Base-by-base conservation (phyloP, 148 eudicot genomes). In the Pharnaceum exiguum region DNA sequence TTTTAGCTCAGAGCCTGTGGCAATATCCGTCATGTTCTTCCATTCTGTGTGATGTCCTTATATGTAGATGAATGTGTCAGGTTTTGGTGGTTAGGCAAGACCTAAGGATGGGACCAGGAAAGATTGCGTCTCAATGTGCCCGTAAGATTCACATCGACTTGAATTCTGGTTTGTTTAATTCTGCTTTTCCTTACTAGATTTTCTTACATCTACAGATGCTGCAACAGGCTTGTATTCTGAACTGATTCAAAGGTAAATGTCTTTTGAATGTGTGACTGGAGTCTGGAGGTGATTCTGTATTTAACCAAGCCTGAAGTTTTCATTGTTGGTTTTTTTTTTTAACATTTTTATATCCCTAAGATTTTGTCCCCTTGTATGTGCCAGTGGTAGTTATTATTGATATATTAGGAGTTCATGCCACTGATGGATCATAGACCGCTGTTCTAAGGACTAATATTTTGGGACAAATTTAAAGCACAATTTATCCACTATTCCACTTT, bases 71-170 rank as follows among this genome's bases (percentile, higher is more conserved):
- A 39, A 31, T 57, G 58, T 71, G 44, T 13, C 77, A 91, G 97
- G 95, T 91, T 59, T 76, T 91, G 66, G 91, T 91, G 52, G 97
- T 91, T 47, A 82, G 97, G 67, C 95, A 87, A 75, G 97, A 91
- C 76, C 75, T 91, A 57, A 87, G 81, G 79, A 91, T 87, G 97
- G 96, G 94, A 63, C 29, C 82, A 19, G 96, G 97, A 65, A 87
- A 87, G 66, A 75, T 87, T 68, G 96, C 96, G 16, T 87, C 97
- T 69, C 96, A 91, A 67, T 91, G 97, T 79, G 96, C 97, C 66
- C 97, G 96, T 87, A 82, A 79, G 90, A 63, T 64, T 35, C 29
- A 12, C 54, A 21, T 48, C 12, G 10, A 42, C 3, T 18, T 24
- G 19, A 48, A 13, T 54, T 4, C 3, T 5, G 19, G 18, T 38